Evolutionary conservation across 768 basidiomycete genomes (phyloP).

Genomic region (Tephrocybe rancida): DNA sequence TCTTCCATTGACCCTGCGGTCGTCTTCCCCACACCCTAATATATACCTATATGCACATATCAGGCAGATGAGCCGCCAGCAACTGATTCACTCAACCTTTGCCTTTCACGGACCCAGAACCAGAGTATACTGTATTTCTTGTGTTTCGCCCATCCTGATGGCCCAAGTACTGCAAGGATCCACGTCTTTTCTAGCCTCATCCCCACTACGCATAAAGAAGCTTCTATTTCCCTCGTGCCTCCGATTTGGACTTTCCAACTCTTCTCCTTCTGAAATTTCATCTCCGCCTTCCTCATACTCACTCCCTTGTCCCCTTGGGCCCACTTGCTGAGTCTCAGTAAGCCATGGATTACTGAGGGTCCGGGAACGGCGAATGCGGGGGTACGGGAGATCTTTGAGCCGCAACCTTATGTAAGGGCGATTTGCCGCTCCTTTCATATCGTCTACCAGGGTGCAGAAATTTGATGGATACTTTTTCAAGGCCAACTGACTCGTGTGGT

Average conservation of each 20-base stretch:
- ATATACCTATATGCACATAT: too few relatives aligned
- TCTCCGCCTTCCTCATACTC: not conserved
- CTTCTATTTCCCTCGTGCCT: not conserved
- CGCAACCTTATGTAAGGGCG: conserved; percentile 10
- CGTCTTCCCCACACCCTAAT: too few relatives aligned
- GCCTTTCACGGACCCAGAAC: too few relatives aligned
- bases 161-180: too few relatives aligned
- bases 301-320: not conserved
- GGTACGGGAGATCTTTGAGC: conserved; percentile 4
- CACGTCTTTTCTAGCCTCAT: not conserved
- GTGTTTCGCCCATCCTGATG: not conserved
- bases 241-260: conserved; percentile 1
- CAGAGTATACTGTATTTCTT: too few relatives aligned
- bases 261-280: not conserved
- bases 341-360: too few relatives aligned
- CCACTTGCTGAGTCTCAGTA: not conserved
- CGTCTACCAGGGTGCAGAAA: not conserved
- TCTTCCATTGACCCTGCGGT: too few relatives aligned
- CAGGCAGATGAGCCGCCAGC: too few relatives aligned
- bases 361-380: too few relatives aligned
- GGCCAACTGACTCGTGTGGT: conserved; percentile 5
- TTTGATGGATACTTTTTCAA: not conserved
- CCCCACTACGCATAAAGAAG: not conserved
- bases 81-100: too few relatives aligned
- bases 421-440: too few relatives aligned